Base-by-base conservation (phyloP, 1,284 basidiomycete genomes). In the Anthracocystis walkeri region DNA sequence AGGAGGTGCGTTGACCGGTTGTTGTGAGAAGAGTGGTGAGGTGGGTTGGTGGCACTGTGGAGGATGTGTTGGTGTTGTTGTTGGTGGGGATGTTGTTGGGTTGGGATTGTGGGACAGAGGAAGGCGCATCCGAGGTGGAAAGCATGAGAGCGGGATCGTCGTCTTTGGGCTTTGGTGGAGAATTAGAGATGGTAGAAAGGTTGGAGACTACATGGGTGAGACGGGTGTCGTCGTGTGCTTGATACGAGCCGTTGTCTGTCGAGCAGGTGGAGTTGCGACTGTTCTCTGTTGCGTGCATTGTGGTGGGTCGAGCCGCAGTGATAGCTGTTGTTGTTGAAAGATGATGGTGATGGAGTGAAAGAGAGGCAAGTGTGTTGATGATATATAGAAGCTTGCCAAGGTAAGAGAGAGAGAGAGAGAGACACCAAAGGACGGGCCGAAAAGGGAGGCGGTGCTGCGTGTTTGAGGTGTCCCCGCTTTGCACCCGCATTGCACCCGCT, bases 1-100 rank as follows among this genome's bases (percentile, higher is more conserved):
- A 74, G 4, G 62, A 58, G n/a, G 54, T 61, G 31, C 71, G 65
- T 38, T 74, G 65, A 0, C 62, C 71, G 2, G 54, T 62, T 27
- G 63, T 62, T 21, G 63, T 62, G 21, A 74, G 65, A n/a, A 74
- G 71, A 0, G 71, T 74, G 40, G 53, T 49, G 62, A 74, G 71
- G 23, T 72, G 57, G 18, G 62, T 62, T 14, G 62, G 53, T 42
- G 58, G 50, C 1, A 58, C 38, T 12, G 61, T 20, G 7, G 67
- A 33, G 7, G 41, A 23, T 31, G 29, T 3, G 20, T 10, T 29
- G 49, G 56, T 21, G 56, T 7, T 35, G 45, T 33, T 18, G 40
- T 7, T 42, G 45, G 41, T 12, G 40, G 42, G 10, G 50, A 48
- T 7, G 49, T 7, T 10, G 31, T 1, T 21, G 41, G n/a, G 31